Percentiles rank a stretch among this genome's conserved stretches.
Conservation (phyloP, 2,329 filamentous ascomycete species). For the Periglandula ipomoeae region DNA sequence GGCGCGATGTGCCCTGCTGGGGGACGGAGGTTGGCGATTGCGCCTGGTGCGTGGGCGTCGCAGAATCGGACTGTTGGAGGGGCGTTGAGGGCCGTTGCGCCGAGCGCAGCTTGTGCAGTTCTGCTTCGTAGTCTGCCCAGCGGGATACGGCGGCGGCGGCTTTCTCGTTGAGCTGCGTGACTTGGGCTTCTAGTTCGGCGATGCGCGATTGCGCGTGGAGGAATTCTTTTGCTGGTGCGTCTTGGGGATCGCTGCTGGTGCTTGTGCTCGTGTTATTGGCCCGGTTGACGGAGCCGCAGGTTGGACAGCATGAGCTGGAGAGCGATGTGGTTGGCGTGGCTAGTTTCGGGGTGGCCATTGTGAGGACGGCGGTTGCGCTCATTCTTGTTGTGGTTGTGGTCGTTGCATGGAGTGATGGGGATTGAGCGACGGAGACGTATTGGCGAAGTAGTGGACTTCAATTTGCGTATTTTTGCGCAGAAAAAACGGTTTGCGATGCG, state of each 20-base stretch:
- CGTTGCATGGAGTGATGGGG: too few species aligned
- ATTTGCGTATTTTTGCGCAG: too few species aligned
- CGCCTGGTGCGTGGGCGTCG: neutral
- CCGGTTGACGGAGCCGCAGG: constrained; percentile 36
- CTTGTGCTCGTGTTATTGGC: constrained; percentile 3
- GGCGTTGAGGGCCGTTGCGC: constrained; percentile 10
- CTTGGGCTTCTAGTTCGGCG: constrained; percentile 60
- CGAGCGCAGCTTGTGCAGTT: constrained; percentile 52
- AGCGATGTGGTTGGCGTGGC: constrained; percentile 13
- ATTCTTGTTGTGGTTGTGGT: constrained; percentile 13
- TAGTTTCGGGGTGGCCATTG: constrained; percentile 20
- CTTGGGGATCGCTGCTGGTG: constrained; percentile 8
- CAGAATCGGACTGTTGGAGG: neutral
- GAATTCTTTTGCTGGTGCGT: constrained; percentile 29
- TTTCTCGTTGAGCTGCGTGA: constrained; percentile 61
- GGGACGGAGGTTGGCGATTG: constrained; percentile 30
- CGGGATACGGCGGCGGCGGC: constrained; percentile 54
- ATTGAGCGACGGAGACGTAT: too few species aligned
- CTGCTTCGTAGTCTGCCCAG: constrained; percentile 74
- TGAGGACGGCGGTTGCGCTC: constrained; percentile 18
- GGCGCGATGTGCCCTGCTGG: constrained; percentile 31
- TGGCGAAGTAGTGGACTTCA: too few species aligned
- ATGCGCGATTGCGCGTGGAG: constrained; percentile 50
- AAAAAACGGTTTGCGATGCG: too few species aligned
- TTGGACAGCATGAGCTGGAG: constrained; percentile 35